Evolutionary conservation across 2,329 filamentous ascomycete genomes (phyloP).

Genomic region (Curvularia hawaiiensis): DNA sequence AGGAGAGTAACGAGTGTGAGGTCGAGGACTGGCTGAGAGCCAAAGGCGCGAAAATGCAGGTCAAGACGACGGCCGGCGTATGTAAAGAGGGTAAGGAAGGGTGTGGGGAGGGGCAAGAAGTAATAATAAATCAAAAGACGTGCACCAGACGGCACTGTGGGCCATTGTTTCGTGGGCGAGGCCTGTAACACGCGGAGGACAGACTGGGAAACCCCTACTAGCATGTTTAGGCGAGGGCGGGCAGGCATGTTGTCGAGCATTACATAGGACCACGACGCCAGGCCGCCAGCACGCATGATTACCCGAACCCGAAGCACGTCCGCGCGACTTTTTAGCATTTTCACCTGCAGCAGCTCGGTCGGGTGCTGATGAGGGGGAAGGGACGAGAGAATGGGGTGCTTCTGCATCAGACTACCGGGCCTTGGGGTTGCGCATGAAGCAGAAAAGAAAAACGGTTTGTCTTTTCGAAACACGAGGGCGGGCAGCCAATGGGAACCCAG

Average conservation of each 20-base stretch:
- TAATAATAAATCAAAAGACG: slow-evolving; percentile 43
- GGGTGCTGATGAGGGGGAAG: slow-evolving; percentile 17
- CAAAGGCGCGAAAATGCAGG: slow-evolving; percentile 28
- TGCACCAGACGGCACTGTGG: slow-evolving; percentile 35
- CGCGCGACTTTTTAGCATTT: slow-evolving; percentile 29
- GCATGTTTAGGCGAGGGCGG: slow-evolving; percentile 37
- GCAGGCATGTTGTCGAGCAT: slow-evolving; percentile 36
- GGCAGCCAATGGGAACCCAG: slow-evolving; percentile 27
- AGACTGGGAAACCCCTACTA: slow-evolving; percentile 31
- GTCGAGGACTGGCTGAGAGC: slow-evolving; percentile 27
- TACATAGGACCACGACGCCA: slow-evolving; percentile 32
- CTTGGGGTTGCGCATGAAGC: slow-evolving; percentile 20
- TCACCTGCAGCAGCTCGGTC: slow-evolving; percentile 31
- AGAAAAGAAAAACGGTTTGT: slow-evolving; percentile 21
- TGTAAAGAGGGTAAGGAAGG: slow-evolving; percentile 20
- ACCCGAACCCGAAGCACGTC: slow-evolving; percentile 26
- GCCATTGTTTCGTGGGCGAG: slow-evolving; percentile 40
- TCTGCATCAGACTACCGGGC: slow-evolving; percentile 12
- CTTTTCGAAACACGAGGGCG: slow-evolving; percentile 14
- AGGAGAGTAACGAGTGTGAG: slow-evolving; percentile 24
- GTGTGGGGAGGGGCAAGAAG: slow-evolving; percentile 38
- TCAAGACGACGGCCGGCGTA: slow-evolving; percentile 26
- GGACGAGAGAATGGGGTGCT: slow-evolving; percentile 9
- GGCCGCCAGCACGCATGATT: slow-evolving; percentile 26
- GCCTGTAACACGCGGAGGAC: slow-evolving; percentile 42